Percentiles rank a stretch among this genome's conserved stretches.
phyloP scores from a whole-genome alignment of 1,139 yeast genomes.

The Geotrichum klebahnii region DNA sequence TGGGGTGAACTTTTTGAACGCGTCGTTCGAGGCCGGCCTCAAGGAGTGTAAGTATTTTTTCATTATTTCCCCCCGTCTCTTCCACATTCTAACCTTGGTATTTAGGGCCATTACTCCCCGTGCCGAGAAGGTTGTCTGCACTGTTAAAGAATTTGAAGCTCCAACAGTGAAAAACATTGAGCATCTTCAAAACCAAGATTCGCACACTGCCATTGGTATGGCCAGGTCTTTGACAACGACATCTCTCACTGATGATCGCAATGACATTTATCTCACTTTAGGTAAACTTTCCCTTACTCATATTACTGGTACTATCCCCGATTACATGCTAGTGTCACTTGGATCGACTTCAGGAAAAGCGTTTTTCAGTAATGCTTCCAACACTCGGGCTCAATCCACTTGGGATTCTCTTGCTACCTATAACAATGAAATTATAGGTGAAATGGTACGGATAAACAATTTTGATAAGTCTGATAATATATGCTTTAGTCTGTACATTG shows the following conservation, averaged over 20 bases:
- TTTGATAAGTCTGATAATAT: conserved; percentile 55
- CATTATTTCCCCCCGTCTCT: not conserved
- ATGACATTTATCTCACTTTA: conserved; percentile 33
- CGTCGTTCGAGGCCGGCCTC: conserved; percentile 69
- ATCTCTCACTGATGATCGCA: conserved; percentile 31
- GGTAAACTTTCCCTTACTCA: conserved; percentile 30
- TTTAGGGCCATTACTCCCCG: conserved; percentile 61
- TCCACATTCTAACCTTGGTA: conserved; percentile 10
- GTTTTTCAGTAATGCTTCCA: conserved; percentile 56
- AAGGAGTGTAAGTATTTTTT: conserved; percentile 50
- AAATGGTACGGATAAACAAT: conserved; percentile 57
- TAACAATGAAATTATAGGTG: conserved; percentile 72
- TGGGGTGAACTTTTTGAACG: conserved; percentile 88
- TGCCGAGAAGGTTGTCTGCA: conserved; percentile 66
- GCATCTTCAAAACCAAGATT: conserved; percentile 41
- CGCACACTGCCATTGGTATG: conserved; percentile 32
- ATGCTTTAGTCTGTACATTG: conserved; percentile 55
- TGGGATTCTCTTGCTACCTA: conserved; percentile 81
- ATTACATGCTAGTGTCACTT: conserved; percentile 28
- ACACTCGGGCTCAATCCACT: conserved; percentile 49
- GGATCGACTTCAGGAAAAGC: conserved; percentile 31
- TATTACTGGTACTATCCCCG: conserved; percentile 25
- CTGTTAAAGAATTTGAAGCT: conserved; percentile 70
- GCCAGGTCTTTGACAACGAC: conserved; percentile 32
- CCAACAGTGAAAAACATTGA: conserved; percentile 45